Conservation (phyloP, 352 stramenopile genomes). For the Pythium oligandrum region DNA sequence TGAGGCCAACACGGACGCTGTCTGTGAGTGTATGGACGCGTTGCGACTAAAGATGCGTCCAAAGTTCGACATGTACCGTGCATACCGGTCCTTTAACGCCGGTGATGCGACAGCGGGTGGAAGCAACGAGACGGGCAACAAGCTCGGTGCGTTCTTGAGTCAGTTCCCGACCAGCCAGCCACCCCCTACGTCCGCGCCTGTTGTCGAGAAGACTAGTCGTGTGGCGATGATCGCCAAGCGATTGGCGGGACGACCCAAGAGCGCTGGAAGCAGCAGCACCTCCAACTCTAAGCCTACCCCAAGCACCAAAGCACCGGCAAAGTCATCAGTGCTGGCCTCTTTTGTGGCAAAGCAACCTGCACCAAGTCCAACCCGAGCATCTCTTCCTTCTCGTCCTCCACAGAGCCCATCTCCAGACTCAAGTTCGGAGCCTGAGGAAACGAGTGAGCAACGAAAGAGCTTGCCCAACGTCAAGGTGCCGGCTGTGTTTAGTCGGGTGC, state of each 20-base stretch:
- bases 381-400: no score
- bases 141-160: constrained; percentile 60
- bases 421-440: constrained; percentile 21
- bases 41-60: constrained; percentile 56
- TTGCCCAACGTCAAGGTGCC: constrained; percentile 22
- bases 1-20: constrained; percentile 63
- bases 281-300: no score
- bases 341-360: no score
- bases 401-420: constrained; percentile 1
- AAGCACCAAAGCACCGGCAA: no score
- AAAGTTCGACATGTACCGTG: constrained; percentile 18
- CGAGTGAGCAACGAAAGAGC: constrained; percentile 1
- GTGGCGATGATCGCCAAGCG: constrained; percentile 7
- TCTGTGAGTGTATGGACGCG: constrained; percentile 54
- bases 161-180: constrained; percentile 40
- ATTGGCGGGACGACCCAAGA: background rate
- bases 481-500: constrained; percentile 14
- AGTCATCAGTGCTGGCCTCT: no score
- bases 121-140: constrained; percentile 11
- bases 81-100: no score
- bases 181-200: constrained; percentile 14
- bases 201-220: constrained; percentile 13
- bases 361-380: no score
- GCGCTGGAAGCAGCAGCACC: no score
- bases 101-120: no score